These are phyloP conservation scores for Senna tora DNA, from an alignment of 306 rosid species.

Conservation along the genomic window DNA sequence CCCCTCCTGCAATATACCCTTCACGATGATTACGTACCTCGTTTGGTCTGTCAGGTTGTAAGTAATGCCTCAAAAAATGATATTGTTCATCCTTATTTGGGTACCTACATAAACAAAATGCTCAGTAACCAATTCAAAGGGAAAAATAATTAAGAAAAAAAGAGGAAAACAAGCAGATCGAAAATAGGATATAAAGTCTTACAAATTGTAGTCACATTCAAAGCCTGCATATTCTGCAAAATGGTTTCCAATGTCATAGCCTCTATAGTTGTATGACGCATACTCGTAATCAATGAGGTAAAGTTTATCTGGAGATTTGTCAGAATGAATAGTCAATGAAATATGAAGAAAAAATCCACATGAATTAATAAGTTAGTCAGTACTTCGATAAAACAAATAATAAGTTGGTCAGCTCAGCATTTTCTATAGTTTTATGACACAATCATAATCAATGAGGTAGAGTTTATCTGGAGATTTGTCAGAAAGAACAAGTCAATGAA, in stretches of 20 bases:
- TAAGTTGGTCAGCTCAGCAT: constrained; percentile 26
- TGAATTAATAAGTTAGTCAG: constrained; percentile 25
- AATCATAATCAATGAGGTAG: constrained; percentile 90
- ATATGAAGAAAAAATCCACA: constrained; percentile 26
- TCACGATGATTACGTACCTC: constrained; percentile 55
- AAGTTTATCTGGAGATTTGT: constrained; percentile 66
- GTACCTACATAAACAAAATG: constrained; percentile 54
- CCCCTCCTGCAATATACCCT: neutral
- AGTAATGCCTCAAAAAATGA: constrained; percentile 86
- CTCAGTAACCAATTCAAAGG: constrained; percentile 32
- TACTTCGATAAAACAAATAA: too few relatives aligned
- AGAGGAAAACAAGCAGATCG: constrained; percentile 14
- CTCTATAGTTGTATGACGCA: constrained; percentile 93
- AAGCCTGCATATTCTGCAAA: constrained; percentile 93
- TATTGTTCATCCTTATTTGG: constrained; percentile 78
- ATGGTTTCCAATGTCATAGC: constrained; percentile 94
- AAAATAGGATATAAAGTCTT: constrained; percentile 39
- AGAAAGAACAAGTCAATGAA: constrained; percentile 37
- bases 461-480: constrained; percentile 67
- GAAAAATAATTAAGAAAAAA: neutral
- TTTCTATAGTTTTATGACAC: constrained; percentile 78
- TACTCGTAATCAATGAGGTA: constrained; percentile 95
- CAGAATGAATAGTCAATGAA: constrained; percentile 36
- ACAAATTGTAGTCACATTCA: constrained; percentile 84
- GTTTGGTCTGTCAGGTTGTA: constrained; percentile 69